Base-by-base conservation (phyloP, 2,329 filamentous ascomycete genomes). In the Nemania bipapillata region DNA sequence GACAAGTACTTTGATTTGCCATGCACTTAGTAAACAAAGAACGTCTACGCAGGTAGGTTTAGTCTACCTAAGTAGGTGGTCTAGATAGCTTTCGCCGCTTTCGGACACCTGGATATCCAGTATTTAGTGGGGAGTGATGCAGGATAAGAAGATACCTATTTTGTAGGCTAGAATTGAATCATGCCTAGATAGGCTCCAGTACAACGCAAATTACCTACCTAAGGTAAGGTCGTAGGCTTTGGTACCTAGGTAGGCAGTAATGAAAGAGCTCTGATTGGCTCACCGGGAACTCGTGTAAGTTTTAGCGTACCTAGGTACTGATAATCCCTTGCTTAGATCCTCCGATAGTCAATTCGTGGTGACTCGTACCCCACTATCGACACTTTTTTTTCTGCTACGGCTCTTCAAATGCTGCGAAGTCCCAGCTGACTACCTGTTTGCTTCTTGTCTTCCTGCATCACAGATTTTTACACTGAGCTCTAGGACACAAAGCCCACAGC, bases 301-400 rank as follows among this genome's bases (percentile, higher is more conserved):
- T 42, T 12, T 22, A 32, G 49, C 15, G 49, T 24, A n/a, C n/a
- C n/a, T n/a, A n/a, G n/a, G n/a, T n/a, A 35, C 54, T 56, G 63
- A 53, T 20, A 4, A 35, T 2, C 15, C 54, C 57, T 42, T 66
- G 61, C 64, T 67, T 67, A 68, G 57, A 40, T 52, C 53, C 22
- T 32, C 45, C n/a, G 47, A 63, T 65, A 62, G 67, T 61, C 70
- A 71, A 71, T 69, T 65, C 65, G 26, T 50, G 50, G 47, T 49
- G 53, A 59, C 58, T 55, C 42, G 30, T 53, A 63, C 66, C 69
- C 70, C 68, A 68, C 68, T 62, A 65, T 72, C 64, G 42, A 66
- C 65, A 63, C 62, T 62, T 66, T 69, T 66, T 69, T 67, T 66
- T 60, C 40, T 35, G 35, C 26, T 37, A 45, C 40, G 17, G 50